phyloP scores from a whole-genome alignment of 495 filamentous ascomycete genomes.

The Hypoxylon subgilvum region DNA sequence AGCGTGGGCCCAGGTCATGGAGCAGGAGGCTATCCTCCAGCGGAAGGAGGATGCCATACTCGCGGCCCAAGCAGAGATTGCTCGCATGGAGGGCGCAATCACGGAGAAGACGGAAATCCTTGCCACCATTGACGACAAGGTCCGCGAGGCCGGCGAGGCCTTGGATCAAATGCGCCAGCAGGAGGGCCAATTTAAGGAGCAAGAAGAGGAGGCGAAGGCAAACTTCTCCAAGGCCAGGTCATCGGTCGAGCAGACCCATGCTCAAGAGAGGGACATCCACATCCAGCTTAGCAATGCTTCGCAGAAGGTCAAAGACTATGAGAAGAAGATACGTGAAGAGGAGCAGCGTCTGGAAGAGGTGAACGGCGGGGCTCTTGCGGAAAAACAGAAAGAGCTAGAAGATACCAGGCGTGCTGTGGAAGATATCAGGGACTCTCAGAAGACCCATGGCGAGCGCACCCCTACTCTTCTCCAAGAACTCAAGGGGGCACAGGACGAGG shows the following conservation, averaged over 20 bases:
- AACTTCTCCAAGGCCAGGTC: constrained; percentile 42
- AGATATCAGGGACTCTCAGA: constrained; percentile 46
- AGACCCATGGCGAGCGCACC: constrained; percentile 41
- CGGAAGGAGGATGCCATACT: constrained; percentile 40
- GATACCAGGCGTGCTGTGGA: constrained; percentile 58
- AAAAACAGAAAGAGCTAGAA: constrained; percentile 51
- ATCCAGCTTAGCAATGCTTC: constrained; percentile 42
- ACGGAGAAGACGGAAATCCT: constrained; percentile 40
- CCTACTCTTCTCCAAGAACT: constrained; percentile 31
- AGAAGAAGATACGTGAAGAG: constrained; percentile 51
- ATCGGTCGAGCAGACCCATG: constrained; percentile 44
- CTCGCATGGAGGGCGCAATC: constrained; percentile 30
- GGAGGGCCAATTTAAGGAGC: constrained; percentile 46
- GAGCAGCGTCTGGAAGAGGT: constrained; percentile 58
- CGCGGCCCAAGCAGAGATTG: constrained; percentile 41
- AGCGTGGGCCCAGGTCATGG: constrained; percentile 73
- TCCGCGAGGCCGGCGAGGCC: constrained; percentile 36
- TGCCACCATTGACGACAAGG: constrained; percentile 37
- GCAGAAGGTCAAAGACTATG: constrained; percentile 43
- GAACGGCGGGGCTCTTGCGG: constrained; percentile 54
- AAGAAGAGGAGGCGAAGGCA: constrained; percentile 44
- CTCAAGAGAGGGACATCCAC: constrained; percentile 57
- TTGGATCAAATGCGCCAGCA: constrained; percentile 39
- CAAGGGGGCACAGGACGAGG: constrained; percentile 37
- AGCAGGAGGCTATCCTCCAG: constrained; percentile 45